Conservation (phyloP, 768 basidiomycete species). For the Suillus subluteus region DNA sequence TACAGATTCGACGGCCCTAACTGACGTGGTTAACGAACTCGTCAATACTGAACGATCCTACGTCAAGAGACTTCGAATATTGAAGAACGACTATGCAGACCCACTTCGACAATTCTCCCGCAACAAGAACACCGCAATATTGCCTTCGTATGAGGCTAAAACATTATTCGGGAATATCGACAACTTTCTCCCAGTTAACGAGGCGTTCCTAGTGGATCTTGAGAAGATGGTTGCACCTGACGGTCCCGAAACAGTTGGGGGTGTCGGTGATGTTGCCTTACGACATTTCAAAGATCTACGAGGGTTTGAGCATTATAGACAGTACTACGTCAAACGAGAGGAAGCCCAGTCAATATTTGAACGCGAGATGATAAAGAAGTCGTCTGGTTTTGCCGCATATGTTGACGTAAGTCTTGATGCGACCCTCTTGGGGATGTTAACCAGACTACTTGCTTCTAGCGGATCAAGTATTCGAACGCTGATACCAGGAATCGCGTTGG, state of each 20-base stretch:
- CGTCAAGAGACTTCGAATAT: constrained; percentile 76
- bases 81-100: constrained; percentile 90
- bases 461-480: constrained; percentile 82
- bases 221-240: constrained; percentile 76
- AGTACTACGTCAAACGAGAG: constrained; percentile 91
- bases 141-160: constrained; percentile 90
- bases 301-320: constrained; percentile 90
- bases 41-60: constrained; percentile 90
- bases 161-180: constrained; percentile 95
- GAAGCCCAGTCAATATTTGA: constrained; percentile 90
- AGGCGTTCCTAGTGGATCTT: constrained; percentile 81
- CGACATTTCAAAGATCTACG: constrained; percentile 82
- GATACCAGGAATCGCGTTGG: constrained; percentile 83
- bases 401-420: constrained; percentile 66
- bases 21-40: constrained; percentile 82
- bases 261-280: constrained; percentile 84
- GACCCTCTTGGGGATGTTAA: constrained; percentile 3
- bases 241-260: constrained; percentile 56
- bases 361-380: constrained; percentile 77
- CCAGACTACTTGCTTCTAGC: constrained; percentile 44
- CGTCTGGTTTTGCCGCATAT: constrained; percentile 81
- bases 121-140: constrained; percentile 83
- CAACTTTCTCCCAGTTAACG: constrained; percentile 85
- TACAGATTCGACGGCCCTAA: constrained; percentile 66
- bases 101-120: constrained; percentile 86